Conservation (phyloP, 139 green algal genomes). For the Deuterostichococcus epilithicus region DNA sequence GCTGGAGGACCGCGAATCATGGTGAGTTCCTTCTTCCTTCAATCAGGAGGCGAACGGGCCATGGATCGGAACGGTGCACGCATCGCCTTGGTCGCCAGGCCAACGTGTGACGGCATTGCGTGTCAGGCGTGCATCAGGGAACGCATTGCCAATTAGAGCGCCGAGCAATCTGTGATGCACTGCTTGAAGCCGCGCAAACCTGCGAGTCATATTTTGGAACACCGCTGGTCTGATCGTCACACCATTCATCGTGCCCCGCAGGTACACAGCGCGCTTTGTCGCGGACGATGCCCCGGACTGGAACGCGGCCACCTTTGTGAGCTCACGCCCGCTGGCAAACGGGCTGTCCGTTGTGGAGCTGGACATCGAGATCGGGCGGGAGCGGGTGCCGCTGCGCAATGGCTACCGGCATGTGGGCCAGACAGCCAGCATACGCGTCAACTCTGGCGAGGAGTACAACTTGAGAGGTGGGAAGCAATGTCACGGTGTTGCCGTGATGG, state of each 20-base stretch:
- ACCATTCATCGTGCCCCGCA: slow-evolving; percentile 56
- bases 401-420: slow-evolving; percentile 72
- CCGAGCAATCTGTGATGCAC: not conserved
- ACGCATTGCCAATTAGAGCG: no score
- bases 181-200: not conserved
- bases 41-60: no score
- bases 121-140: no score
- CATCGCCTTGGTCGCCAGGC: no score
- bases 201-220: no score
- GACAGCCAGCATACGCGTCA: slow-evolving; percentile 51
- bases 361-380: slow-evolving; percentile 65
- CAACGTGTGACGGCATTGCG: no score
- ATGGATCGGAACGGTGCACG: no score
- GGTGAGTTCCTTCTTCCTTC: not conserved
- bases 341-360: slow-evolving; percentile 41
- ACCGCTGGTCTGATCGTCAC: no score
- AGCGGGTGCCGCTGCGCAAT: slow-evolving; percentile 73
- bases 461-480: slow-evolving; percentile 6
- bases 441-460: slow-evolving; percentile 42
- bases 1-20: not conserved
- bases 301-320: slow-evolving; percentile 57
- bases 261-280: slow-evolving; percentile 60
- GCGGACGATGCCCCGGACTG: slow-evolving; percentile 74
- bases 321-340: slow-evolving; percentile 23
- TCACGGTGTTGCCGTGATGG: not conserved